A percentile compares a stretch with the other conserved stretches of the same genome.
These are phyloP conservation scores for Blastocladiella britannica DNA, from an alignment of 192 early-diverging fungal genomes.

Conservation along the genomic window DNA sequence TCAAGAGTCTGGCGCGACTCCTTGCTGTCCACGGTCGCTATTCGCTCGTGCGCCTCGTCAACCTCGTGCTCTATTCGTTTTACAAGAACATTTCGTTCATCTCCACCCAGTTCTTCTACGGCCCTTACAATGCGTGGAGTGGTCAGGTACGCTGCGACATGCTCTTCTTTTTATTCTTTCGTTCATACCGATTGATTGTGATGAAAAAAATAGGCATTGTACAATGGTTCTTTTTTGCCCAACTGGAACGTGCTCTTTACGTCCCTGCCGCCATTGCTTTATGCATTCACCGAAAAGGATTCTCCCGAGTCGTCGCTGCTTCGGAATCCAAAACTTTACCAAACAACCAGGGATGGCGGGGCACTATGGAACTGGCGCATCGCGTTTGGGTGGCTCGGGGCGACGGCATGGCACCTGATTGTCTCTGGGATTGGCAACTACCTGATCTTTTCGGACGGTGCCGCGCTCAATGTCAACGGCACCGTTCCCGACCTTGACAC, in stretches of 20 bases:
- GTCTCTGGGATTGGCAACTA: neutral
- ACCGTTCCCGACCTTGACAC: conserved; percentile 64
- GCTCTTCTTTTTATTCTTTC: too few relatives aligned
- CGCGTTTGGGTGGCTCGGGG: neutral
- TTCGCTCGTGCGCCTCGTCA: conserved; percentile 16
- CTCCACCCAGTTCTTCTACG: conserved; percentile 89
- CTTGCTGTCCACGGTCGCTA: conserved; percentile 31
- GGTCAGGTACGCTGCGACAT: neutral
- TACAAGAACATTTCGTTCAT: conserved; percentile 98
- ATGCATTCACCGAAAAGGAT: neutral
- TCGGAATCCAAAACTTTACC: neutral
- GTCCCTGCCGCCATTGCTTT: neutral
- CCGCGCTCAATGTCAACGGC: conserved; percentile 47
- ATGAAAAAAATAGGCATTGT: too few relatives aligned
- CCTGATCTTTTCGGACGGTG: conserved; percentile 12
- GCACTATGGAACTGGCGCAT: neutral
- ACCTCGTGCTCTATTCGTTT: conserved; percentile 26
- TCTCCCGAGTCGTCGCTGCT: neutral
- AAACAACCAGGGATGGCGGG: neutral
- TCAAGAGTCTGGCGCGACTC: conserved; percentile 23
- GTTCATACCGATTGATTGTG: too few relatives aligned
- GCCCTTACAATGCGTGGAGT: conserved; percentile 17
- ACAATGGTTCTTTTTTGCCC: too few relatives aligned
- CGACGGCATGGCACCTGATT: neutral
- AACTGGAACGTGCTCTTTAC: neutral